Conservation (phyloP, 495 filamentous ascomycete genomes). For the Talaromyces thailandensis region DNA sequence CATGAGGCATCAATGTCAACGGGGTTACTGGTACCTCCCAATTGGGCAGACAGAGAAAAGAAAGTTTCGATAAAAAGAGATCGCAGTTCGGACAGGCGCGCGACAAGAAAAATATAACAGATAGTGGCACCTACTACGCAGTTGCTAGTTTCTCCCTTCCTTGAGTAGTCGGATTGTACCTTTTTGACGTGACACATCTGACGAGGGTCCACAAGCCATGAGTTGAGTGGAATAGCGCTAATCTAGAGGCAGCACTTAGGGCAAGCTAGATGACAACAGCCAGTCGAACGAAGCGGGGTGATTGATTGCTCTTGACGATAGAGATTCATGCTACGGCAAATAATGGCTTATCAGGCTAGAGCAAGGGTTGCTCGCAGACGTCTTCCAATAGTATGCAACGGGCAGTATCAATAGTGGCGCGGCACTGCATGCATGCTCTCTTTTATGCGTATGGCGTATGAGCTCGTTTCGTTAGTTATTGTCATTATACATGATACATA, state of each 20-base stretch:
- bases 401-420: not conserved
- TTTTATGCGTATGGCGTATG: not conserved
- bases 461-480: not conserved
- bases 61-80: not conserved
- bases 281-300: not conserved
- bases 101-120: not conserved
- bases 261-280: not conserved
- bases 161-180: not conserved
- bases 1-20: not conserved
- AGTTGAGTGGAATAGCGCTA: not conserved
- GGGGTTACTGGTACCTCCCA: not conserved
- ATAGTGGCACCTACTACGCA: not conserved
- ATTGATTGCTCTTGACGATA: not conserved
- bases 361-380: too few species aligned
- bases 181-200: not conserved
- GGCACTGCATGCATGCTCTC: not conserved
- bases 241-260: not conserved
- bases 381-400: not conserved
- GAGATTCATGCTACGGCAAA: not conserved
- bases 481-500: not conserved
- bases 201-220: not conserved
- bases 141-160: not conserved
- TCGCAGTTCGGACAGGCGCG: not conserved
- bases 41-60: not conserved
- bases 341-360: not conserved